Evolutionary conservation across 192 early-diverging fungal species (phyloP).

Genomic region (Coemansia furcata): DNA sequence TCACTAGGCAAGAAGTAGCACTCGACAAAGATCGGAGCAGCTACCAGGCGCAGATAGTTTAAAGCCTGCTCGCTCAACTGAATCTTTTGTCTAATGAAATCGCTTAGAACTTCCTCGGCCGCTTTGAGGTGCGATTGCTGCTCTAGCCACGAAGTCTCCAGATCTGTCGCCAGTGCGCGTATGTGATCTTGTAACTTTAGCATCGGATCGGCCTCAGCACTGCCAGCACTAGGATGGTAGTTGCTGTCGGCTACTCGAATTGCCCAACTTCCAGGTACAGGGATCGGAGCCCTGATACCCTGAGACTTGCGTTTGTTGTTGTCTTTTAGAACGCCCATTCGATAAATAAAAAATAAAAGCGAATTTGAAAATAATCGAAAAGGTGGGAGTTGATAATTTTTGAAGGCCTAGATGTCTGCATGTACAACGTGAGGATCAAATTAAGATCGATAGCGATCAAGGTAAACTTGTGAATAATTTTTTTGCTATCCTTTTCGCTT

Average conservation of each 20-base stretch:
- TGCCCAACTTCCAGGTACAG: conserved; percentile 33
- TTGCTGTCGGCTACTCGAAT: neutral
- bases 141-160: conserved; percentile 32
- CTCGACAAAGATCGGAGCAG: conserved; percentile 40
- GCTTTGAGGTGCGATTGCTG: conserved; percentile 38
- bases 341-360: neutral
- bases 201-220: neutral
- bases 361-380: neutral
- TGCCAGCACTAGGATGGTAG: neutral
- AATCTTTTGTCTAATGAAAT: neutral
- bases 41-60: conserved; percentile 26
- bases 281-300: conserved; percentile 38
- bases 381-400: neutral
- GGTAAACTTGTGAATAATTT: neutral
- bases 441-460: neutral
- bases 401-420: conserved; percentile 11
- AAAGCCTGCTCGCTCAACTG: neutral
- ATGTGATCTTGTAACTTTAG: conserved; percentile 8
- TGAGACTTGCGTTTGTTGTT: conserved; percentile 36
- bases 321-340: conserved; percentile 37
- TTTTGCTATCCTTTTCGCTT: neutral
- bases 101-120: conserved; percentile 6
- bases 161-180: neutral
- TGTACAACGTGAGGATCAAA: neutral
- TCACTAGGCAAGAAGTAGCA: conserved; percentile 40